A percentile compares a stretch with the other conserved stretches of the same genome.
Evolutionary conservation across 2,329 filamentous ascomycete species (phyloP).

Genomic region (Beauveria australis): DNA sequence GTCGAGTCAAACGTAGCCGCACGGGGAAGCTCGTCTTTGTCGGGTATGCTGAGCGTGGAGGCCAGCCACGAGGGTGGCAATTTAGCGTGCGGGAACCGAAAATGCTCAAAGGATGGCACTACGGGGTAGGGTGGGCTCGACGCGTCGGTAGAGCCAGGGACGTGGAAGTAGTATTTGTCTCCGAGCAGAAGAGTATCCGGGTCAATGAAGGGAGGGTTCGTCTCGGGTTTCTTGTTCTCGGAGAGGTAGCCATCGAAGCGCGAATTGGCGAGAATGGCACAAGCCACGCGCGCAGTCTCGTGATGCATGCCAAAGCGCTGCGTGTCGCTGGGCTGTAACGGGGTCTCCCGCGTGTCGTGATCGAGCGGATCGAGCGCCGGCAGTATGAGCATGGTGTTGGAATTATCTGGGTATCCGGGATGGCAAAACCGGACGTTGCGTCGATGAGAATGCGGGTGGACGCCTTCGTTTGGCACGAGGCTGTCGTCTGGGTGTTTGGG

Average conservation of each 20-base stretch:
- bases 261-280: neutral
- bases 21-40: neutral
- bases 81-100: neutral
- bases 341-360: neutral
- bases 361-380: neutral
- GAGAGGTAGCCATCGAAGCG: neutral
- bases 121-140: neutral
- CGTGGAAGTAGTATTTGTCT: neutral
- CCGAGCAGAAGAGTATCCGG: neutral
- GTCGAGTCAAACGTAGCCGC: neutral
- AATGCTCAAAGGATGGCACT: neutral
- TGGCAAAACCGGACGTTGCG: neutral
- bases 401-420: neutral
- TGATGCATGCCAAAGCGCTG: neutral
- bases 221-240: neutral
- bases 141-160: neutral
- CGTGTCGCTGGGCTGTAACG: neutral
- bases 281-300: neutral
- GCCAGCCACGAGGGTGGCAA: neutral
- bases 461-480: neutral
- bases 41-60: neutral
- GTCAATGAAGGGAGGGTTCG: neutral
- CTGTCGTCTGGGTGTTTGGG: neutral
- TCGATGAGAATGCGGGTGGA: neutral
- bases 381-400: neutral